Conservation (phyloP, 148 eudicot species). For the Vaccinium corymbosum region DNA sequence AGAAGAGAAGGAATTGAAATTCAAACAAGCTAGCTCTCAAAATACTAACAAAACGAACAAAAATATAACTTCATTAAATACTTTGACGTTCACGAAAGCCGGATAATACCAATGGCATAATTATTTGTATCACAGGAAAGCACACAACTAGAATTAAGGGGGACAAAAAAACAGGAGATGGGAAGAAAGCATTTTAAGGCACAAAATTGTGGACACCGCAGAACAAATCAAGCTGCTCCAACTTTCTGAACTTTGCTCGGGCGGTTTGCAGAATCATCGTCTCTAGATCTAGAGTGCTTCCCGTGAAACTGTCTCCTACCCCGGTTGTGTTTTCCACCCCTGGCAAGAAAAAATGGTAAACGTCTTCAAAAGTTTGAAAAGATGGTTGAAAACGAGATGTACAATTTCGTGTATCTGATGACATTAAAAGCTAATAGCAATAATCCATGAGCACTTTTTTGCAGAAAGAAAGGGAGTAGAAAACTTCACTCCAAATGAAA, state of each 20-base stretch:
- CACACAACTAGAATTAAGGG: not conserved
- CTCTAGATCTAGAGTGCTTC: slow-evolving; percentile 53
- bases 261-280: slow-evolving; percentile 46
- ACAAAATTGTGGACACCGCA: slow-evolving; percentile 1
- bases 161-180: not conserved
- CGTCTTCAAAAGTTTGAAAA: not conserved
- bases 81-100: not conserved
- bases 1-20: not conserved
- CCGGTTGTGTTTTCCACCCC: slow-evolving; percentile 64
- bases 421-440: not conserved
- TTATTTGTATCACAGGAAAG: not conserved
- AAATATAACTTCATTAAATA: not conserved
- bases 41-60: not conserved
- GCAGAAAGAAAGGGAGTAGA: not conserved
- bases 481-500: not conserved
- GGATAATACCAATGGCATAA: not conserved
- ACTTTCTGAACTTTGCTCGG: slow-evolving; percentile 60
- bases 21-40: not conserved
- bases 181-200: slow-evolving; percentile 11
- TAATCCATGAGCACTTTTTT: not conserved
- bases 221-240: slow-evolving; percentile 25
- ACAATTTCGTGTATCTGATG: not conserved
- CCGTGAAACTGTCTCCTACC: slow-evolving; percentile 62
- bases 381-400: not conserved
- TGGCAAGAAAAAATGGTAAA: slow-evolving; percentile 20